Evolutionary conservation across 2,329 filamentous ascomycete species (phyloP).

Genomic region (Diatrype stigma): DNA sequence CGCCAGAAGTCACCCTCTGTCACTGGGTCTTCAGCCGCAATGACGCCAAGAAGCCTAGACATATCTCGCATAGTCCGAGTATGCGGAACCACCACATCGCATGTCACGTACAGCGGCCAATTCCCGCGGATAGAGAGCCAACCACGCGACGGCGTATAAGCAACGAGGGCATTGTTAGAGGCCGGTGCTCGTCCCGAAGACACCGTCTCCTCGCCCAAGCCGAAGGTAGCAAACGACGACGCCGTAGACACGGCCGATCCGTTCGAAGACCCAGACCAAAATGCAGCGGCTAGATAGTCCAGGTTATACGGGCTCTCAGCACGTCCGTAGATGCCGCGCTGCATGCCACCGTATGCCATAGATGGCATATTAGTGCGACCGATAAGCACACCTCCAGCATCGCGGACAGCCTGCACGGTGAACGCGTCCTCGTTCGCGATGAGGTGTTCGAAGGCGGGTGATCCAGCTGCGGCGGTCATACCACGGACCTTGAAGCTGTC

Average conservation of each 20-base stretch:
- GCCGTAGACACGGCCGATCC: slow-evolving; percentile 48
- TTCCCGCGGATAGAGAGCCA: slow-evolving; percentile 47
- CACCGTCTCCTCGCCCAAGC: slow-evolving; percentile 51
- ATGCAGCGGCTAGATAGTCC: slow-evolving; percentile 49
- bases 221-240: slow-evolving; percentile 48
- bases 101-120: slow-evolving; percentile 53
- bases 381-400: slow-evolving; percentile 46
- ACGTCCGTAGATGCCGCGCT: slow-evolving; percentile 51
- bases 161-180: slow-evolving; percentile 52
- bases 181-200: slow-evolving; percentile 53
- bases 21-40: slow-evolving; percentile 38
- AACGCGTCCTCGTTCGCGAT: slow-evolving; percentile 49
- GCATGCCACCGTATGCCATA: slow-evolving; percentile 56
- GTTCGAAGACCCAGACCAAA: slow-evolving; percentile 55
- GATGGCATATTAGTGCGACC: slow-evolving; percentile 58
- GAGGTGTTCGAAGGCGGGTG: slow-evolving; percentile 48
- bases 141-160: slow-evolving; percentile 52
- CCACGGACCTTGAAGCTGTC: slow-evolving; percentile 52
- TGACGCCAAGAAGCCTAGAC: slow-evolving; percentile 43
- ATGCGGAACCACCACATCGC: slow-evolving; percentile 51
- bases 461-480: slow-evolving; percentile 50
- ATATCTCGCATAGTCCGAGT: slow-evolving; percentile 47
- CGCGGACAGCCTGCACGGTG: slow-evolving; percentile 41
- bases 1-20: slow-evolving; percentile 50
- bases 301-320: slow-evolving; percentile 54